phyloP scores from a whole-genome alignment of 805 yeast species.

The Candida boleticola region DNA sequence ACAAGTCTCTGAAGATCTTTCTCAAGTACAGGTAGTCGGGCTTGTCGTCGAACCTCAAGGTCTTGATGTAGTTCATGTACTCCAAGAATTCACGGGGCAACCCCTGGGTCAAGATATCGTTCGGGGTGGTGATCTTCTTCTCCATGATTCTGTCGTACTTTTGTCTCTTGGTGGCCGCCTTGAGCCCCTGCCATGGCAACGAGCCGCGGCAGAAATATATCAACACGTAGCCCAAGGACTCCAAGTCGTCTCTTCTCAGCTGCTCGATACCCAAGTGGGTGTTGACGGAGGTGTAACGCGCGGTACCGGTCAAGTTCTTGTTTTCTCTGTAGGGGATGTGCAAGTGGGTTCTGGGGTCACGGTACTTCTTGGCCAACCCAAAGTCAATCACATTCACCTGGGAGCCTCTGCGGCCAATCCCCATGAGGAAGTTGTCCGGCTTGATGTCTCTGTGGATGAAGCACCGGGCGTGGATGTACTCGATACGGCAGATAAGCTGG shows the following conservation, averaged over 20 bases:
- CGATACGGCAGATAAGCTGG: constrained; percentile 90
- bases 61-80: constrained; percentile 84
- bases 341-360: constrained; percentile 90
- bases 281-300: constrained; percentile 91
- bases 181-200: constrained; percentile 97
- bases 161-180: constrained; percentile 95
- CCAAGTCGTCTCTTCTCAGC: constrained; percentile 94
- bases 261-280: constrained; percentile 98
- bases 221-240: constrained; percentile 89
- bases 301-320: constrained; percentile 95
- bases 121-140: constrained; percentile 86
- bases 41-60: constrained; percentile 90
- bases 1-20: constrained; percentile 84
- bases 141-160: constrained; percentile 96
- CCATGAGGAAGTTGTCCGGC: constrained; percentile 84
- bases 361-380: constrained; percentile 88
- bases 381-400: constrained; percentile 93
- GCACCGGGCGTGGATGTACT: constrained; percentile 92
- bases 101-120: constrained; percentile 84
- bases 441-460: constrained; percentile 84
- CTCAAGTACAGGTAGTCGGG: constrained; percentile 92
- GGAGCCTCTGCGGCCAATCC: constrained; percentile 90
- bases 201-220: constrained; percentile 94
- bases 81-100: constrained; percentile 87
- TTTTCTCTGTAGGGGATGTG: constrained; percentile 97